These are phyloP conservation scores for Smallanthus sonchifolius DNA, from an alignment of 129 eudicot species.

Conservation along the genomic window DNA sequence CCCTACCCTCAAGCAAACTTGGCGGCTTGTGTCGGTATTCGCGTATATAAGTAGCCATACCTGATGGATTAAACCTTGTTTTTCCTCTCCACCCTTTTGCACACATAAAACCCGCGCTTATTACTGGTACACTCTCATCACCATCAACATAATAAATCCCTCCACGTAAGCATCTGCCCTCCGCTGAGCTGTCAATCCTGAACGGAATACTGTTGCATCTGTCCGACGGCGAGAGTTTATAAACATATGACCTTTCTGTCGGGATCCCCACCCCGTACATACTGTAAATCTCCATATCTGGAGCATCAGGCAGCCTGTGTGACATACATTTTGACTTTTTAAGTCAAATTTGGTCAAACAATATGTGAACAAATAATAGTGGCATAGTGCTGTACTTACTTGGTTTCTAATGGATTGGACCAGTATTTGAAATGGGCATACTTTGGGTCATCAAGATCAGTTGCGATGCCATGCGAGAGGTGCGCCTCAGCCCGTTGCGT, in stretches of 20 bases:
- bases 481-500: constrained; percentile 87
- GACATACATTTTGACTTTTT: neutral
- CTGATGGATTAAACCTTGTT: constrained; percentile 77
- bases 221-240: constrained; percentile 63
- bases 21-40: constrained; percentile 71
- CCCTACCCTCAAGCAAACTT: constrained; percentile 63
- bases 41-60: constrained; percentile 48
- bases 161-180: constrained; percentile 47
- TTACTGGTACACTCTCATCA: constrained; percentile 65
- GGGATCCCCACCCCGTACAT: constrained; percentile 84
- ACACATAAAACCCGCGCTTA: constrained; percentile 81
- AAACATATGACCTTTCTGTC: constrained; percentile 81
- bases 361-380: neutral
- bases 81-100: constrained; percentile 83
- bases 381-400: constrained; percentile 32
- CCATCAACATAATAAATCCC: constrained; percentile 75
- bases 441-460: constrained; percentile 75
- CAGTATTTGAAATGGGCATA: constrained; percentile 82
- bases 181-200: constrained; percentile 73
- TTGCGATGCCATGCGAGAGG: constrained; percentile 84
- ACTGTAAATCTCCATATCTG: constrained; percentile 78
- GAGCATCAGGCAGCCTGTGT: constrained; percentile 78
- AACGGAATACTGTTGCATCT: constrained; percentile 70
- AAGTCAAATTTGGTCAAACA: constrained; percentile 4
- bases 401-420: constrained; percentile 97